These are phyloP conservation scores for Mollisiaceae sp. DNA, from an alignment of 2,329 filamentous ascomycete species.

Conservation along the genomic window DNA sequence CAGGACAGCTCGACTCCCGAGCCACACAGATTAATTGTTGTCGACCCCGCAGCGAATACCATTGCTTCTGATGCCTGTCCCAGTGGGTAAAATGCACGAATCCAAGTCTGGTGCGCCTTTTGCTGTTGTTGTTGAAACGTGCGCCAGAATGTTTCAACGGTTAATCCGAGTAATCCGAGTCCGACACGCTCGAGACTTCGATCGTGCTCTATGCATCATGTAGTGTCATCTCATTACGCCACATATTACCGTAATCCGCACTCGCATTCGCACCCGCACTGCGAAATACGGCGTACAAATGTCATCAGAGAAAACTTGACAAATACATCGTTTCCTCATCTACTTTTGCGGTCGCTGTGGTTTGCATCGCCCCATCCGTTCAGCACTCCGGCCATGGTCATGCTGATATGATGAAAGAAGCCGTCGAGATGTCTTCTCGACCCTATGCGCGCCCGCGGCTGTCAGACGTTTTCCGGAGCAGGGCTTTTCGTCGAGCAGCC, in stretches of 20 bases:
- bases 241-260: slow-evolving; percentile 2
- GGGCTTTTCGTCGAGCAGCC: slow-evolving; percentile 3
- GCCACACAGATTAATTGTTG: not conserved
- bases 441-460: not conserved
- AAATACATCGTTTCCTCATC: not conserved
- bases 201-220: not conserved
- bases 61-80: no score
- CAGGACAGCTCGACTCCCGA: not conserved
- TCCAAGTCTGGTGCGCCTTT: not conserved
- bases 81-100: not conserved
- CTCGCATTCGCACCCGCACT: no score
- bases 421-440: not conserved
- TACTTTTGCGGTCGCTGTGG: not conserved
- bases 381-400: not conserved
- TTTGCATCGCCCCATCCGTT: not conserved
- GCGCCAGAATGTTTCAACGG: not conserved
- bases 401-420: not conserved
- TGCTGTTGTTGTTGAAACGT: not conserved
- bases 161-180: not conserved
- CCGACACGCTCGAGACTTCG: not conserved
- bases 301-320: not conserved
- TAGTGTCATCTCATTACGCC: not conserved
- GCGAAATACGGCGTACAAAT: not conserved
- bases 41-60: not conserved
- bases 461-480: not conserved